Percentiles rank a stretch among this genome's conserved stretches.
Conservation (phyloP, 1,139 yeast species). For the Kodamaea ohmeri region DNA sequence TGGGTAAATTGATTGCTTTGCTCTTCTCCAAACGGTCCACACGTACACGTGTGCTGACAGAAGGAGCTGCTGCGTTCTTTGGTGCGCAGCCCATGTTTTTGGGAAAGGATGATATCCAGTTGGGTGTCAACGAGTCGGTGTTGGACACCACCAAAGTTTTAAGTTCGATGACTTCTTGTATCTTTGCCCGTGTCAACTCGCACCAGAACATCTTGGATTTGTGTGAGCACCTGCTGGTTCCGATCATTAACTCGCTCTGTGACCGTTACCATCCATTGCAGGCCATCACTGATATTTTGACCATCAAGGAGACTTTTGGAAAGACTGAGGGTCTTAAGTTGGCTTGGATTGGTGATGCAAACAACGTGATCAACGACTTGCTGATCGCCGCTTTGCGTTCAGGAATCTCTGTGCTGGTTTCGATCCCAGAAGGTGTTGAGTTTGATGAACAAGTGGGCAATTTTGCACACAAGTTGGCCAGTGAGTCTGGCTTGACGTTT, state of each 20-base stretch:
- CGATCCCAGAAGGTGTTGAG: conserved; percentile 74
- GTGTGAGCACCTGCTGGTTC: conserved; percentile 74
- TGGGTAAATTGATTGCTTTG: conserved; percentile 81
- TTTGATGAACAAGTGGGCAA: conserved; percentile 57
- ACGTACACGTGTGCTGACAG: conserved; percentile 89
- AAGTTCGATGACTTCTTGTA: conserved; percentile 91
- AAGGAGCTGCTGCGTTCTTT: conserved; percentile 89
- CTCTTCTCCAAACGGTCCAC: conserved; percentile 90
- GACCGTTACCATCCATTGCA: conserved; percentile 93
- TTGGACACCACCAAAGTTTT: conserved; percentile 87
- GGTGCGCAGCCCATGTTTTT: conserved; percentile 97
- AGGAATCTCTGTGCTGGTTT: conserved; percentile 80
- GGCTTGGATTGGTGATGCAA: conserved; percentile 96
- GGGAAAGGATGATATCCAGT: conserved; percentile 93
- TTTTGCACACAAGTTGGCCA: conserved; percentile 53
- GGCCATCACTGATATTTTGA: conserved; percentile 86
- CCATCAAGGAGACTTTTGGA: conserved; percentile 77
- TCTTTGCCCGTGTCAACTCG: conserved; percentile 90
- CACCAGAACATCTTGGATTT: conserved; percentile 81
- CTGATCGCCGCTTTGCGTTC: conserved; percentile 84
- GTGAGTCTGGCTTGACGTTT: conserved; percentile 52
- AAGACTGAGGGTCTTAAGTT: conserved; percentile 62
- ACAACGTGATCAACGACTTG: conserved; percentile 91
- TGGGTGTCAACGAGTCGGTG: conserved; percentile 89
- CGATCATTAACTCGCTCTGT: conserved; percentile 90